These are phyloP conservation scores for Rhodotorula sp. DNA, from an alignment of 1,284 basidiomycete species.

Conservation along the genomic window DNA sequence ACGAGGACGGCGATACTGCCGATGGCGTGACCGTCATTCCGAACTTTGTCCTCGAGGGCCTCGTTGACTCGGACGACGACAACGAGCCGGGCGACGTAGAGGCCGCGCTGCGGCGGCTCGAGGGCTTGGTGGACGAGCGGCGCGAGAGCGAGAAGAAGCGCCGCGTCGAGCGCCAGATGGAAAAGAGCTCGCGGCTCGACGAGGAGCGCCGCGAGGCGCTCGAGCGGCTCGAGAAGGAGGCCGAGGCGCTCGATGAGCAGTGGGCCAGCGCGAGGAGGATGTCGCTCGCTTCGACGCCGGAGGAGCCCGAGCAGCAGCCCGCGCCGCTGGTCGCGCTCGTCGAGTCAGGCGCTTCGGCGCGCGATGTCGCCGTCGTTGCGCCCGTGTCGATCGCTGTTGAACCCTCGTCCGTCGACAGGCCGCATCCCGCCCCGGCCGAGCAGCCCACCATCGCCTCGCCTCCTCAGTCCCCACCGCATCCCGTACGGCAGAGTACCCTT, in stretches of 20 bases:
- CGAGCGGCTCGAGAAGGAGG: constrained; percentile 57
- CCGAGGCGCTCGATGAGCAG: constrained; percentile 53
- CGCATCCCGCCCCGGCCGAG: neutral
- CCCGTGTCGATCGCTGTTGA: neutral
- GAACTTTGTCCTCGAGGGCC: constrained; percentile 71
- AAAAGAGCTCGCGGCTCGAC: constrained; percentile 59
- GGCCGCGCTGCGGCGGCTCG: constrained; percentile 71
- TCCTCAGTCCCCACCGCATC: neutral
- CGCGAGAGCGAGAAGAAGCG: constrained; percentile 67
- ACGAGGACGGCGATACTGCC: constrained; percentile 31
- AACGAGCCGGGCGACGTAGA: constrained; percentile 72
- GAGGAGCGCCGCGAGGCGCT: constrained; percentile 33
- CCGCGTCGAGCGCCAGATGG: constrained; percentile 79
- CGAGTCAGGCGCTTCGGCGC: neutral
- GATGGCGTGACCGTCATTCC: constrained; percentile 23
- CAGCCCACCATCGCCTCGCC: neutral
- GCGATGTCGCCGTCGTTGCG: neutral
- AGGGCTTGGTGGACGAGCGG: constrained; percentile 76
- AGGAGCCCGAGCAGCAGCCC: neutral
- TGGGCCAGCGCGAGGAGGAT: constrained; percentile 44
- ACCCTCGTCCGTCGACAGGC: neutral
- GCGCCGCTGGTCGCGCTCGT: neutral
- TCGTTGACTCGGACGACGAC: constrained; percentile 65
- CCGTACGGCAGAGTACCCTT: neutral
- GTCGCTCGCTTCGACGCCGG: neutral